These are phyloP conservation scores for Scedosporium minutisporum DNA, from an alignment of 2,329 filamentous ascomycete genomes.

Conservation along the genomic window DNA sequence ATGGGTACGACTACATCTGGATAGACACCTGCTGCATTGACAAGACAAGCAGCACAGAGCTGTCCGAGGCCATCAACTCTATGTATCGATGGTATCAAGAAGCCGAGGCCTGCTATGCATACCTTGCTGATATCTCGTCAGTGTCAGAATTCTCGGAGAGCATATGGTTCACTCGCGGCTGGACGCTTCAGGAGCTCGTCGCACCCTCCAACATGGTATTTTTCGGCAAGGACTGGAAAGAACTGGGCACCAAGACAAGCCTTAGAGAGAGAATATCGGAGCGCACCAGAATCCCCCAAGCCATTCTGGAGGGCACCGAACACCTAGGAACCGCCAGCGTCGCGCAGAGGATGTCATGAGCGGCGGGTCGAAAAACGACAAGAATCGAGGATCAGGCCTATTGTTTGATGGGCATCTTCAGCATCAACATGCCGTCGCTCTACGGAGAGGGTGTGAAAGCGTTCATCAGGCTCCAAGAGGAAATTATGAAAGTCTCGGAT, in stretches of 20 bases:
- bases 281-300: neutral
- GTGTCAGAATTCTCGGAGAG: constrained; percentile 4
- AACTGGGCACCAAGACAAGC: constrained; percentile 15
- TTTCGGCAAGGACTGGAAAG: constrained; percentile 18
- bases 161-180: constrained; percentile 32
- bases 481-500: constrained; percentile 12
- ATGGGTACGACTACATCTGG: constrained; percentile 17
- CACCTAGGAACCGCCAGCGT: constrained; percentile 6
- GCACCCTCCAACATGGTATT: constrained; percentile 25
- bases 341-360: constrained; percentile 16
- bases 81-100: constrained; percentile 23
- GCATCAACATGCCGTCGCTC: constrained; percentile 16
- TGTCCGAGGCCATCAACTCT: constrained; percentile 14
- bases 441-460: constrained; percentile 12
- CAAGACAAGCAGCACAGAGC: constrained; percentile 20
- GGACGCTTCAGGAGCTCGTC: constrained; percentile 59
- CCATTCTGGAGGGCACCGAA: neutral
- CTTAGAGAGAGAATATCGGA: constrained; percentile 15
- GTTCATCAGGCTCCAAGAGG: constrained; percentile 14
- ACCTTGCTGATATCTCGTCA: constrained; percentile 13
- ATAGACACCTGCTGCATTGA: constrained; percentile 23
- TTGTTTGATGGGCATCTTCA: constrained; percentile 16
- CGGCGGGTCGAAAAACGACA: constrained; percentile 12
- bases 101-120: constrained; percentile 15
- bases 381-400: constrained; percentile 16